Conservation (phyloP, 208 protist species). For the Acanthamoeba castellanii region DNA sequence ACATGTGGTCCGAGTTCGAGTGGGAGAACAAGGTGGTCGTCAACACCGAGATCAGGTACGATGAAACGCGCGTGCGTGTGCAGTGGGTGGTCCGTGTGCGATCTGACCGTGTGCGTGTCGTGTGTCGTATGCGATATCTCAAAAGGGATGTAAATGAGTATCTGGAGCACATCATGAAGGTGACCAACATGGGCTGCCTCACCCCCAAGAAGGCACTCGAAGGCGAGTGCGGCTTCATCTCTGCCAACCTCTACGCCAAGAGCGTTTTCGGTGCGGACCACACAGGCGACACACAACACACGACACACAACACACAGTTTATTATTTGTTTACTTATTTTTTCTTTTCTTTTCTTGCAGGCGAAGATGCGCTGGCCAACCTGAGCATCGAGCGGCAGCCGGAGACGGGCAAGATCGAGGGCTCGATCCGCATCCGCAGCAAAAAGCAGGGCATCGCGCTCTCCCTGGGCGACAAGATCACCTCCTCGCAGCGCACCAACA, state of each 20-base stretch:
- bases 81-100: not conserved
- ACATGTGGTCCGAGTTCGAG: slow-evolving; percentile 98
- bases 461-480: slow-evolving; percentile 98
- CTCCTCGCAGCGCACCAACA: slow-evolving; percentile 83
- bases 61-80: not conserved
- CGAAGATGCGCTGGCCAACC: slow-evolving; percentile 98
- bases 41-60: slow-evolving; percentile 90
- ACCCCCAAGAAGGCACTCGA: slow-evolving; percentile 88
- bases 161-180: slow-evolving; percentile 94
- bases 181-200: slow-evolving; percentile 96
- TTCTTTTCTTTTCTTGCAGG: too few relatives aligned
- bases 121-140: not conserved
- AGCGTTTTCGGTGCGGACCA: slow-evolving; percentile 94
- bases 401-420: slow-evolving; percentile 93
- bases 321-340: too few relatives aligned
- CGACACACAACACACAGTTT: too few relatives aligned
- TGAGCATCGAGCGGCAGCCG: slow-evolving; percentile 91
- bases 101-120: not conserved
- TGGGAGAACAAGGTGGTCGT: slow-evolving; percentile 99
- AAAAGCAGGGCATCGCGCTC: slow-evolving; percentile 98
- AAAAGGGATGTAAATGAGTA: slow-evolving; percentile 87
- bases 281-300: not conserved
- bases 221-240: slow-evolving; percentile 95
- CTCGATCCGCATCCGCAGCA: slow-evolving; percentile 97
- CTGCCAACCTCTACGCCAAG: slow-evolving; percentile 97